phyloP scores from a whole-genome alignment of 2,329 filamentous ascomycete species.

The Blastomyces parvus region DNA sequence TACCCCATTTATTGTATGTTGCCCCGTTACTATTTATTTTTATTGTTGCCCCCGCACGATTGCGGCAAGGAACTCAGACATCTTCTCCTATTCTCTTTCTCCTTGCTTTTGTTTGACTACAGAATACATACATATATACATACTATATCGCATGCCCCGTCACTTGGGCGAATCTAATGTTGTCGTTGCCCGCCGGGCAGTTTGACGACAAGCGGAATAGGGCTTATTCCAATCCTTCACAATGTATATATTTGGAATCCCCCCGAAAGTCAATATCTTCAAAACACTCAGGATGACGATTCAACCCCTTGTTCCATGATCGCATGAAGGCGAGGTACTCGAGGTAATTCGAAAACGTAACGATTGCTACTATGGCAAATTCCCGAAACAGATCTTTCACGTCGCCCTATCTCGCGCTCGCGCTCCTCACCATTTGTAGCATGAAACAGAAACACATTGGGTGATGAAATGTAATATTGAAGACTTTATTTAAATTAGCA shows the following conservation, averaged over 20 bases:
- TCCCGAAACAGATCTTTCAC: not conserved
- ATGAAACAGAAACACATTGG: not conserved
- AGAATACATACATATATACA: not conserved
- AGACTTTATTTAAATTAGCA: not conserved
- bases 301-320: not conserved
- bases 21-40: not conserved
- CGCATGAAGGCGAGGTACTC: not conserved
- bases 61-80: not conserved
- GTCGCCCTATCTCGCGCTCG: not conserved
- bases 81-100: not conserved
- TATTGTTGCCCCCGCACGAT: not conserved
- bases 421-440: not conserved
- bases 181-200: too few relatives aligned
- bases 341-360: not conserved
- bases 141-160: not conserved
- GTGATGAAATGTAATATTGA: not conserved
- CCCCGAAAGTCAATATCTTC: not conserved
- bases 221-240: not conserved
- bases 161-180: not conserved
- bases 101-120: not conserved
- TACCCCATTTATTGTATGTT: not conserved
- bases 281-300: not conserved
- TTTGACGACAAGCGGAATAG: not conserved
- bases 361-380: not conserved
- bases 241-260: not conserved